Percentiles rank a stretch among this genome's conserved stretches.
Evolutionary conservation across 495 filamentous ascomycete species (phyloP).

Genomic region (Aspergillus nidulans): DNA sequence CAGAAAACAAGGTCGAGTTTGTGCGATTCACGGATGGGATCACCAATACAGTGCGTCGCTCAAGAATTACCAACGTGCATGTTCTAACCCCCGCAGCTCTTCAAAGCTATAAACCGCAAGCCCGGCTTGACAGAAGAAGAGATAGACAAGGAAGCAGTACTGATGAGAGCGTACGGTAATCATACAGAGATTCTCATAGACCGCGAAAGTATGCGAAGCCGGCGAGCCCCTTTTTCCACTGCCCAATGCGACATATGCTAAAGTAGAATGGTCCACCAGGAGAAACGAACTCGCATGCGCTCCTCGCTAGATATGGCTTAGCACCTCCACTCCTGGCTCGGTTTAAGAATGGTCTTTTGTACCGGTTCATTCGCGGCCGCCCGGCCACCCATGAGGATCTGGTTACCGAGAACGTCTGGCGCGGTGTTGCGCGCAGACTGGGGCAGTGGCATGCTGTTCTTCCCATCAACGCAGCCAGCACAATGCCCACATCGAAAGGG

Average conservation of each 20-base stretch:
- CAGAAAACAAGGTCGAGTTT: slow-evolving; percentile 76
- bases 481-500: slow-evolving; percentile 11
- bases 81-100: slow-evolving; percentile 49
- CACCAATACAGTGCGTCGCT: slow-evolving; percentile 76
- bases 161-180: slow-evolving; percentile 91
- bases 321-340: slow-evolving; percentile 85
- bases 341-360: slow-evolving; percentile 94
- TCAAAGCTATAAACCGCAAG: slow-evolving; percentile 81
- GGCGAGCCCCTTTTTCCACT: slow-evolving; percentile 13
- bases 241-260: slow-evolving; percentile 37
- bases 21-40: slow-evolving; percentile 94
- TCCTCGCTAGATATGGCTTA: slow-evolving; percentile 73
- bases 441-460: slow-evolving; percentile 92
- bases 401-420: slow-evolving; percentile 65
- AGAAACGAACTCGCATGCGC: slow-evolving; percentile 64
- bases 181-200: slow-evolving; percentile 95
- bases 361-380: slow-evolving; percentile 79
- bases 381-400: slow-evolving; percentile 78
- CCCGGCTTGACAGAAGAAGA: slow-evolving; percentile 71
- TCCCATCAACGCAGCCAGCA: slow-evolving; percentile 21
- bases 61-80: neutral
- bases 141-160: slow-evolving; percentile 79
- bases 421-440: slow-evolving; percentile 73
- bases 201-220: slow-evolving; percentile 70
- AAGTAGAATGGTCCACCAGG: slow-evolving; percentile 44